Percentiles rank a stretch among this genome's conserved stretches.
Evolutionary conservation across 768 basidiomycete genomes (phyloP).

Genomic region (Collybiopsis confluens): DNA sequence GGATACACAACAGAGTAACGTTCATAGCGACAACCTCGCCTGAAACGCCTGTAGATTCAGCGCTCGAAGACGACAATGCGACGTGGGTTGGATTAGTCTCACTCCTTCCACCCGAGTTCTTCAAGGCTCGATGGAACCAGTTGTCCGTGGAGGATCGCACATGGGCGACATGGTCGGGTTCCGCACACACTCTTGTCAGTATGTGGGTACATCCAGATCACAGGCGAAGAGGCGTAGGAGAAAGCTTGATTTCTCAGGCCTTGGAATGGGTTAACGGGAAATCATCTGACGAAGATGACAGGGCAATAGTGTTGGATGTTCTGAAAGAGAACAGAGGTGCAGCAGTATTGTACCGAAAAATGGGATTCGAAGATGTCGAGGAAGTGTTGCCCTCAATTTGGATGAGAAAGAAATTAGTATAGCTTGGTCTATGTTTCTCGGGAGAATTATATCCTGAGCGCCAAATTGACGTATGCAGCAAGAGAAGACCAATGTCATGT

Average conservation of each 20-base stretch:
- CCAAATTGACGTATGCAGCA: no score
- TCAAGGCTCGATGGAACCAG: neutral
- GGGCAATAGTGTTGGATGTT: neutral
- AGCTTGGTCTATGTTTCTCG: no score
- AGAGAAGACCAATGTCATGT: no score
- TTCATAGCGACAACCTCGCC: slow-evolving; percentile 12
- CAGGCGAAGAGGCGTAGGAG: slow-evolving; percentile 14
- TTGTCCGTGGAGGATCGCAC: neutral
- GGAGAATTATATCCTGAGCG: no score
- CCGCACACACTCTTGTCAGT: slow-evolving; percentile 13
- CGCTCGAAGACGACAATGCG: slow-evolving; percentile 1
- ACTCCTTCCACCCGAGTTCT: slow-evolving; percentile 15
- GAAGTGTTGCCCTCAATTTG: neutral
- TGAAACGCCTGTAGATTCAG: neutral
- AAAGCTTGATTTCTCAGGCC: neutral
- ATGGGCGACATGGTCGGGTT: slow-evolving; percentile 2
- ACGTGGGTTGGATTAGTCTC: slow-evolving; percentile 17
- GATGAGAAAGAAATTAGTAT: neutral
- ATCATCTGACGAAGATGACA: no score
- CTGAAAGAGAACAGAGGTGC: neutral
- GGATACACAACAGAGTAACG: slow-evolving; percentile 19
- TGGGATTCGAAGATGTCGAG: neutral
- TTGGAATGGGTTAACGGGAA: neutral
- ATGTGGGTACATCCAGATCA: slow-evolving; percentile 23
- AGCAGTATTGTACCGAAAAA: neutral